Conservation (phyloP, 805 yeast genomes). For the Ogataea salicorniae region DNA sequence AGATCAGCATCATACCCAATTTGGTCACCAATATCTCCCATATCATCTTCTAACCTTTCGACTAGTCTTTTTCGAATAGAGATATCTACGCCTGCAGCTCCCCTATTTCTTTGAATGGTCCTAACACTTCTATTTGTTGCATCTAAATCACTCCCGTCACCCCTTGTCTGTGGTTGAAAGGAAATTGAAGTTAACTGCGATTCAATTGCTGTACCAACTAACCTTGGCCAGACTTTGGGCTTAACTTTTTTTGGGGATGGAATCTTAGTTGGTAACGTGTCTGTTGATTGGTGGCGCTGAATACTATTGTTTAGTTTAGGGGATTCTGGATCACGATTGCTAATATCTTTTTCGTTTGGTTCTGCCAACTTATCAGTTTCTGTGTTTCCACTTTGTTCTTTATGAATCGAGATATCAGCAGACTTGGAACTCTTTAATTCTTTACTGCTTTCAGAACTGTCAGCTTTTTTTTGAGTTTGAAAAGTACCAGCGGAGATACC, state of each 20-base stretch:
- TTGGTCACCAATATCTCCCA: neutral
- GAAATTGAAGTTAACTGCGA: constrained; percentile 27
- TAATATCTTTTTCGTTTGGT: neutral
- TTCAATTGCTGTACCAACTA: constrained; percentile 38
- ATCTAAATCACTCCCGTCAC: neutral
- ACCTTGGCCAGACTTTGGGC: constrained; percentile 41
- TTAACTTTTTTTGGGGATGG: constrained; percentile 52
- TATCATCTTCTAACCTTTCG: constrained; percentile 3
- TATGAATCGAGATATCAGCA: neutral
- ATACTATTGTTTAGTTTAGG: neutral
- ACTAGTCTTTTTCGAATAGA: neutral
- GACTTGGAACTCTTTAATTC: neutral
- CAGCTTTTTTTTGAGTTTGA: constrained; percentile 9
- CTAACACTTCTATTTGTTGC: neutral
- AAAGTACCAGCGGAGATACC: constrained; percentile 18
- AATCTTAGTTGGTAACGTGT: constrained; percentile 26
- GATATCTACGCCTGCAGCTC: too few relatives aligned
- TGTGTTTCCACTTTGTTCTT: neutral
- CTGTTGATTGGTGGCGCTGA: neutral
- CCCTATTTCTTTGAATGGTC: too few relatives aligned
- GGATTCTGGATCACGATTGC: neutral
- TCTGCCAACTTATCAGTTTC: neutral
- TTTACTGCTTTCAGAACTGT: neutral
- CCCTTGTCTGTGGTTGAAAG: neutral
- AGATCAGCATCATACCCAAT: neutral